A percentile compares a stretch with the other conserved stretches of the same genome.
These are phyloP conservation scores for Durotheca rogersii DNA, from an alignment of 495 filamentous ascomycete species.

Conservation along the genomic window DNA sequence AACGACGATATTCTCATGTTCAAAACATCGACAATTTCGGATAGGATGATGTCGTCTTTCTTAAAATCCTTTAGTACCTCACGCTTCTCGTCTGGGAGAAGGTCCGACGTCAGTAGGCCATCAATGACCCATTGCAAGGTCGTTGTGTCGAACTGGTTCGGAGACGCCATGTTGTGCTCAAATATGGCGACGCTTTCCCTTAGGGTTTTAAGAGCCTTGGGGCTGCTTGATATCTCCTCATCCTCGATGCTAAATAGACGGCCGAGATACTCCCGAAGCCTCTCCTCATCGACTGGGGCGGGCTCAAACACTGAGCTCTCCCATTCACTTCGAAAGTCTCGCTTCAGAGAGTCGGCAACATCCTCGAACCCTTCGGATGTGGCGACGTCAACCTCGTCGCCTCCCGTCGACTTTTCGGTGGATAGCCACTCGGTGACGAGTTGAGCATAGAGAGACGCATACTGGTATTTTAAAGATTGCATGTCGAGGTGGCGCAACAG, in stretches of 20 bases:
- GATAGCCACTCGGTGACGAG: conserved; percentile 65
- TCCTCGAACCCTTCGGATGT: conserved; percentile 46
- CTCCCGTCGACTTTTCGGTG: conserved; percentile 22
- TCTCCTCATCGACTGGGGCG: conserved; percentile 45
- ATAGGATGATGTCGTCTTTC: conserved; percentile 54
- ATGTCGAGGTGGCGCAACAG: conserved; percentile 51
- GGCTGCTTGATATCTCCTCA: conserved; percentile 29
- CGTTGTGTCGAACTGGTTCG: conserved; percentile 42
- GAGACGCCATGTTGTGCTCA: conserved; percentile 41
- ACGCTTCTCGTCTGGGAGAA: conserved; percentile 61
- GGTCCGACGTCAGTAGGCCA: conserved; percentile 56
- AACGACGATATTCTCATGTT: conserved; percentile 65
- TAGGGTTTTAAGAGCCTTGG: conserved; percentile 47
- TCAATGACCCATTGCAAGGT: conserved; percentile 54
- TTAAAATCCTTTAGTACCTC: conserved; percentile 60
- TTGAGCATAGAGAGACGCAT: conserved; percentile 61
- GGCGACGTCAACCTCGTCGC: conserved; percentile 14
- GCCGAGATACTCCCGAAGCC: conserved; percentile 54
- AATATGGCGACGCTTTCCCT: conserved; percentile 47
- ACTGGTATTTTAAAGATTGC: conserved; percentile 59
- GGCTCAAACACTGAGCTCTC: conserved; percentile 59
- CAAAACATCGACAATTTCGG: conserved; percentile 65
- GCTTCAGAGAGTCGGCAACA: conserved; percentile 47
- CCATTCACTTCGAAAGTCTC: conserved; percentile 52
- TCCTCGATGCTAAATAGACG: conserved; percentile 49